A percentile compares a stretch with the other conserved stretches of the same genome.
These are phyloP conservation scores for Phytophthora multivora DNA, from an alignment of 352 stramenopile genomes.

Conservation along the genomic window DNA sequence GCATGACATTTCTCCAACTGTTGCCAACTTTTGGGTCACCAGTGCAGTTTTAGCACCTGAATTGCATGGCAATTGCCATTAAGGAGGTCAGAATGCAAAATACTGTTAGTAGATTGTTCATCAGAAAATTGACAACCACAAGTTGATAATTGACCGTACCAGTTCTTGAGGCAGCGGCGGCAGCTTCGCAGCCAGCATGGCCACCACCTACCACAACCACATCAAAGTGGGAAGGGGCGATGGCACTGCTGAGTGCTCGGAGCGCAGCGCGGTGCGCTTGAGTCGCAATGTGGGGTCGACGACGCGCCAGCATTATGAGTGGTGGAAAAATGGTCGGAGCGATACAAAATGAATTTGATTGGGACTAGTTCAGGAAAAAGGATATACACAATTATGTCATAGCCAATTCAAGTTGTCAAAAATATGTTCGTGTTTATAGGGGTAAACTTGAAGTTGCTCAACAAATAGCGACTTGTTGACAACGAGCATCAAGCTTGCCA, in stretches of 20 bases:
- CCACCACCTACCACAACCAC: conserved; percentile 68
- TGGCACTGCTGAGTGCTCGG: conserved; percentile 17
- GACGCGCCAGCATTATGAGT: conserved; percentile 33
- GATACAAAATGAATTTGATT: conserved; percentile 1
- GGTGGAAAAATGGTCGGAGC: conserved; percentile 22
- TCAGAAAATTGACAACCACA: neutral
- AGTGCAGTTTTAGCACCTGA: conserved; percentile 94
- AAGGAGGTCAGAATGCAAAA: neutral
- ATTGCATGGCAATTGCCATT: conserved; percentile 4
- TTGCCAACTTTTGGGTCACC: conserved; percentile 95
- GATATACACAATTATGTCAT: neutral
- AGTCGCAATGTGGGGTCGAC: conserved; percentile 8
- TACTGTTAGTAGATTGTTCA: neutral
- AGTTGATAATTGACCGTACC: conserved; percentile 27
- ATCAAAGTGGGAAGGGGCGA: conserved; percentile 37
- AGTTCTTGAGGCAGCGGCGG: conserved; percentile 52
- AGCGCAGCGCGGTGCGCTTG: conserved; percentile 19
- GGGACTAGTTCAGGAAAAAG: neutral
- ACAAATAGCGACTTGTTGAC: too few species aligned
- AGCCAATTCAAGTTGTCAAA: conserved; percentile 1
- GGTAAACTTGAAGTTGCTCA: conserved; percentile 5
- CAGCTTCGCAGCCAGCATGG: conserved; percentile 66
- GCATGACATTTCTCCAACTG: conserved; percentile 97
- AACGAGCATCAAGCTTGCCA: too few species aligned
- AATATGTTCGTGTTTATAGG: conserved; percentile 5